phyloP scores from a whole-genome alignment of 805 yeast genomes.

The Saccharomycopsis synnaedendra region DNA sequence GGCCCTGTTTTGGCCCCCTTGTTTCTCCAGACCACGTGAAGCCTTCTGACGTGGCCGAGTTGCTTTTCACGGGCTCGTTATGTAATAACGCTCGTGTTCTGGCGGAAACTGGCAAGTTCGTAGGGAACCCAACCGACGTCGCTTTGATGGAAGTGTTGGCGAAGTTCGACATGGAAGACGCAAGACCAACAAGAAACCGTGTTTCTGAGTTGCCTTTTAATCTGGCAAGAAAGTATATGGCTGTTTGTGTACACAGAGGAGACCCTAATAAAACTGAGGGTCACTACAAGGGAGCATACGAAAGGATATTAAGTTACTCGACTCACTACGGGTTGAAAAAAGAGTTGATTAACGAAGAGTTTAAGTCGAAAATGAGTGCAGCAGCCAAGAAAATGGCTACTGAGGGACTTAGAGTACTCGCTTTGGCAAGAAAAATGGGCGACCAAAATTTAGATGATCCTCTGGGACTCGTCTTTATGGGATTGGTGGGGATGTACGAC shows the following conservation, averaged over 20 bases:
- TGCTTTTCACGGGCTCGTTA: constrained; percentile 55
- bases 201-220: constrained; percentile 73
- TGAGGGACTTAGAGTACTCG: constrained; percentile 80
- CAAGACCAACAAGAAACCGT: constrained; percentile 48
- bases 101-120: constrained; percentile 51
- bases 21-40: constrained; percentile 26
- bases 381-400: constrained; percentile 59
- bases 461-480: constrained; percentile 60
- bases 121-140: constrained; percentile 93
- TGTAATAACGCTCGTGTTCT: constrained; percentile 71
- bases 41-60: constrained; percentile 41
- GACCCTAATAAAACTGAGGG: constrained; percentile 44
- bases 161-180: constrained; percentile 62
- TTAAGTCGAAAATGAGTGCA: constrained; percentile 32
- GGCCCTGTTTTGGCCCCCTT: constrained; percentile 15
- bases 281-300: constrained; percentile 86
- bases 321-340: constrained; percentile 21
- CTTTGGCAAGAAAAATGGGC: constrained; percentile 48
- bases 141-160: constrained; percentile 72
- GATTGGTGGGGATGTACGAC: constrained; percentile 91
- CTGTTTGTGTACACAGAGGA: constrained; percentile 56
- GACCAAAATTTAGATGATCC: constrained; percentile 25
- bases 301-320: constrained; percentile 50
- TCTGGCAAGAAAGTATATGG: constrained; percentile 81
- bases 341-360: constrained; percentile 25